phyloP scores from a whole-genome alignment of 805 yeast genomes.

The Wickerhamiella brachini region DNA sequence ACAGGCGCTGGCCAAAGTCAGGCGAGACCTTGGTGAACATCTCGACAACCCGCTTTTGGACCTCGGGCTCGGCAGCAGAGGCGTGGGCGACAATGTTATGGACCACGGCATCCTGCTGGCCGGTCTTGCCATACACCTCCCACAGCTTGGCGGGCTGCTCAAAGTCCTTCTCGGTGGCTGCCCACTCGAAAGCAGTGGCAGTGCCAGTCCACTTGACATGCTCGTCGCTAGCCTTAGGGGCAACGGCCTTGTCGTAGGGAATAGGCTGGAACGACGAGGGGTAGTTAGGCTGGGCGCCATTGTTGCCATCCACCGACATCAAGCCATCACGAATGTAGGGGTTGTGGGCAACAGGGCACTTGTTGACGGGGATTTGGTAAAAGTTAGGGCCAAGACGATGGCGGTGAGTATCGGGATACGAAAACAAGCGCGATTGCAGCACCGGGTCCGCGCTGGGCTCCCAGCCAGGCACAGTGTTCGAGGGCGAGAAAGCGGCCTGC shows the following conservation, averaged over 20 bases:
- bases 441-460: slow-evolving; percentile 70
- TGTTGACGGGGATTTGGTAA: slow-evolving; percentile 52
- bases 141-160: slow-evolving; percentile 67
- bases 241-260: slow-evolving; percentile 16
- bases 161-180: slow-evolving; percentile 51
- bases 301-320: slow-evolving; percentile 33
- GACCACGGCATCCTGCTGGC: slow-evolving; percentile 73
- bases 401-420: slow-evolving; percentile 66
- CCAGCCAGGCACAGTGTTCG: slow-evolving; percentile 60
- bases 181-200: slow-evolving; percentile 81
- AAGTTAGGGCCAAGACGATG: slow-evolving; percentile 61
- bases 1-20: slow-evolving; percentile 49
- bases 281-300: slow-evolving; percentile 39
- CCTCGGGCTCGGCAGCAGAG: slow-evolving; percentile 43
- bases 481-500: slow-evolving; percentile 56
- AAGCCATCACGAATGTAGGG: slow-evolving; percentile 53
- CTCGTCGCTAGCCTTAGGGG: slow-evolving; percentile 20
- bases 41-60: slow-evolving; percentile 67
- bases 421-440: slow-evolving; percentile 59
- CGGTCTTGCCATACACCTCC: slow-evolving; percentile 62
- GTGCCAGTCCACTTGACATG: slow-evolving; percentile 77
- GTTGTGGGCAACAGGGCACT: slow-evolving; percentile 36
- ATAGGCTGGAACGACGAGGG: slow-evolving; percentile 30
- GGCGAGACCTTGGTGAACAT: slow-evolving; percentile 63
- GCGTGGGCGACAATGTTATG: slow-evolving; percentile 73